A percentile compares a stretch with the other conserved stretches of the same genome.
These are phyloP conservation scores for Rhodotorula babjevae DNA, from an alignment of 768 basidiomycete genomes.

Conservation along the genomic window DNA sequence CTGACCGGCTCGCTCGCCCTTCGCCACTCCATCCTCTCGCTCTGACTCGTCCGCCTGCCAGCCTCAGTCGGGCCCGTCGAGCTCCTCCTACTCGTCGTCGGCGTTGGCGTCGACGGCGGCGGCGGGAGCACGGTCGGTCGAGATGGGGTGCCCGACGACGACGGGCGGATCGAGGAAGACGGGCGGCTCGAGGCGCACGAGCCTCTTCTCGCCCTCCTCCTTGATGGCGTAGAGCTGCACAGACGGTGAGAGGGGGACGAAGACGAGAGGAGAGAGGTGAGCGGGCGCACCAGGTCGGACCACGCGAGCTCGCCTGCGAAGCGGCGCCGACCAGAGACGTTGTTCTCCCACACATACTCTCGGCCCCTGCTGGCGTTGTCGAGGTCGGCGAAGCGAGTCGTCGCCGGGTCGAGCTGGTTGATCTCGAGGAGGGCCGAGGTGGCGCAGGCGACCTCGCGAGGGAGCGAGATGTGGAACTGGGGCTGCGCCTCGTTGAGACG, in stretches of 20 bases:
- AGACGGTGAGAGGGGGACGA: too few relatives aligned
- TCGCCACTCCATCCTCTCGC: too few relatives aligned
- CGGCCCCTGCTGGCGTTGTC: not conserved
- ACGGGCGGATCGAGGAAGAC: not conserved
- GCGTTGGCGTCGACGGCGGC: too few relatives aligned
- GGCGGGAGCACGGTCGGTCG: too few relatives aligned
- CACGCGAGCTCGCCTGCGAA: not conserved
- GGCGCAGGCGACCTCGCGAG: constrained; percentile 7
- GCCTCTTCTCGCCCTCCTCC: not conserved
- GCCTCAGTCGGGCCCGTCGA: too few relatives aligned
- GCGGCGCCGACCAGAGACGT: too few relatives aligned
- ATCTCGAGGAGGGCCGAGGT: not conserved
- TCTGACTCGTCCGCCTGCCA: too few relatives aligned
- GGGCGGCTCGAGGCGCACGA: not conserved
- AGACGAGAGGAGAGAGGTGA: not conserved
- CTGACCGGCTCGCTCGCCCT: too few relatives aligned
- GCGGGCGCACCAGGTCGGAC: not conserved
- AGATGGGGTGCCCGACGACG: not conserved
- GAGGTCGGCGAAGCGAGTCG: not conserved
- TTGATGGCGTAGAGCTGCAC: not conserved
- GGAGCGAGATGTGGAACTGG: not conserved
- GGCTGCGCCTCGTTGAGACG: too few relatives aligned
- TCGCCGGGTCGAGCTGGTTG: not conserved
- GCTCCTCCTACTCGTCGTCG: too few relatives aligned
- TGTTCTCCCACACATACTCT: not conserved